phyloP scores from a whole-genome alignment of 106 monocot genomes.

The Phalaenopsis equestris region DNA sequence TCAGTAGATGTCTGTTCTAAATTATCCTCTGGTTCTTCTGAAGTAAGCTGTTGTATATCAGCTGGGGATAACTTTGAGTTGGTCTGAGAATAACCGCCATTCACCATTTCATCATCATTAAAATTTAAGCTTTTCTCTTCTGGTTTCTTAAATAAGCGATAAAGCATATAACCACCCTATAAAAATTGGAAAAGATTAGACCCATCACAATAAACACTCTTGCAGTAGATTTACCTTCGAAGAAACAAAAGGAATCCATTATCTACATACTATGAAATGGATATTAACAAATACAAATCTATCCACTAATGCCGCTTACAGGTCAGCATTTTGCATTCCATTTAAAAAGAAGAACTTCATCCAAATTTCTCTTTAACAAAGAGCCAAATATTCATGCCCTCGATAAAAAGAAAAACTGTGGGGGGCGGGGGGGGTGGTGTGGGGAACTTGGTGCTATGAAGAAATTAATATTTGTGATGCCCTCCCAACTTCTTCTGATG shows the following conservation, averaged over 20 bases:
- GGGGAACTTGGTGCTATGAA: neutral
- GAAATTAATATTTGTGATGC: neutral
- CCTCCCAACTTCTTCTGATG: neutral
- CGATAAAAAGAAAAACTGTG: neutral
- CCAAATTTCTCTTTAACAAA: neutral
- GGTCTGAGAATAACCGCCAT: slow-evolving; percentile 29
- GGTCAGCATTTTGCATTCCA: neutral
- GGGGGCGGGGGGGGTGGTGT: too few species aligned
- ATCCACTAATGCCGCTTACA: too few species aligned
- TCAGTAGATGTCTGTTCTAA: slow-evolving; percentile 22
- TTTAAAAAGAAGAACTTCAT: neutral
- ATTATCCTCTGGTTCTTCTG: slow-evolving; percentile 25
- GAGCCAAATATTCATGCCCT: neutral
- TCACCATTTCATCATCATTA: slow-evolving; percentile 42
- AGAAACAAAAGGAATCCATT: neutral
- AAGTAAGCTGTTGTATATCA: slow-evolving; percentile 20
- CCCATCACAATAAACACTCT: neutral
- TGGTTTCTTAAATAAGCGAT: slow-evolving; percentile 54
- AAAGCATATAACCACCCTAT: slow-evolving; percentile 72
- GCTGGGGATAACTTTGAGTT: slow-evolving; percentile 38
- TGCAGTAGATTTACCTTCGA: too few species aligned
- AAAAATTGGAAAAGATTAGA: neutral
- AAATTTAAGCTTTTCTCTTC: slow-evolving; percentile 31
- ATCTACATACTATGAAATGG: neutral
- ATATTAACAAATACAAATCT: neutral